phyloP scores from a whole-genome alignment of 495 filamentous ascomycete species.

The Sordaria brevicollis region DNA sequence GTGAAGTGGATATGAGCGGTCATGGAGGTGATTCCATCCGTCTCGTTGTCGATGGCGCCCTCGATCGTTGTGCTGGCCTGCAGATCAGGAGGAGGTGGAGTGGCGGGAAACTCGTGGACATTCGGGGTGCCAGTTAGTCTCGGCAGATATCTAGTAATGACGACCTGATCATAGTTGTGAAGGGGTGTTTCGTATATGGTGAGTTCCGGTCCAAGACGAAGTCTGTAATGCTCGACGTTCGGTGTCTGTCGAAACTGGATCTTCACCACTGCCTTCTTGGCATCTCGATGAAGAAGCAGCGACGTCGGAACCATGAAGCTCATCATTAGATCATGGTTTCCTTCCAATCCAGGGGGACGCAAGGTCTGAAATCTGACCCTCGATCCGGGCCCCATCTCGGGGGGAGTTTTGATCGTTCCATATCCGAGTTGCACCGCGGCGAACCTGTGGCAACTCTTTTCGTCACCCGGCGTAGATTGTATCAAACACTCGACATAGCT shows the following conservation, averaged over 20 bases:
- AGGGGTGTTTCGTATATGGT: slow-evolving; percentile 15
- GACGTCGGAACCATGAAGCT: slow-evolving; percentile 26
- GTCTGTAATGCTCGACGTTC: not conserved
- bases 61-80: not conserved
- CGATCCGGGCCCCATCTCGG: slow-evolving; percentile 15
- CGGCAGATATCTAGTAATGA: slow-evolving; percentile 17
- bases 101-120: not conserved
- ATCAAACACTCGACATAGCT: slow-evolving; percentile 7
- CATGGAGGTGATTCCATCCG: not conserved
- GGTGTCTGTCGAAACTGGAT: slow-evolving; percentile 10
- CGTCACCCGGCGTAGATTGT: not conserved
- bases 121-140: not conserved
- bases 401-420: slow-evolving; percentile 16
- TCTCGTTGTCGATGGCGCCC: not conserved
- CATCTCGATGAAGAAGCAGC: slow-evolving; percentile 16
- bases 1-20: slow-evolving; percentile 7
- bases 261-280: slow-evolving; percentile 8
- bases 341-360: slow-evolving; percentile 21
- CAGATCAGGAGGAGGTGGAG: not conserved
- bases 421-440: slow-evolving; percentile 24
- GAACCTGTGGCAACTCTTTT: slow-evolving; percentile 7
- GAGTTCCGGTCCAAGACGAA: slow-evolving; percentile 7
- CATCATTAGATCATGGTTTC: slow-evolving; percentile 21
- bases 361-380: slow-evolving; percentile 17
- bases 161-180: slow-evolving; percentile 19